Evolutionary conservation across 2,329 filamentous ascomycete species (phyloP).

Genomic region (Aschersonia sp.): DNA sequence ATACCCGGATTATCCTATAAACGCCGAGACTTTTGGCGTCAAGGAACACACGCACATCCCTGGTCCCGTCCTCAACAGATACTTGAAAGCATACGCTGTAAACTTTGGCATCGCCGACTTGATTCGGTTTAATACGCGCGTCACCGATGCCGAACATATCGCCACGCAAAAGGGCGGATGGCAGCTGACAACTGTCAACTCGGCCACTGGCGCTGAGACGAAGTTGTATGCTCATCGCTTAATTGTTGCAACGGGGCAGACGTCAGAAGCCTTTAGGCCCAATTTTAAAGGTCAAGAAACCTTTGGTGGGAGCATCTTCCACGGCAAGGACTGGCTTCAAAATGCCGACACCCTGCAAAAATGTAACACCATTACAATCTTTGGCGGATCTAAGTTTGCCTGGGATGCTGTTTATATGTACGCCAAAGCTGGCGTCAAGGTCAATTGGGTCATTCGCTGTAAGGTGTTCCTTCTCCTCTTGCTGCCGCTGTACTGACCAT

Average conservation of each 20-base stretch:
- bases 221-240: constrained; percentile 26
- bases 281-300: constrained; percentile 28
- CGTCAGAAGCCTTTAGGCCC: constrained; percentile 31
- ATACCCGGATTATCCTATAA: constrained; percentile 49
- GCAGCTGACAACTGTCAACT: neutral
- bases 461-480: constrained; percentile 3
- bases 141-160: constrained; percentile 11
- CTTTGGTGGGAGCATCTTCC: constrained; percentile 33
- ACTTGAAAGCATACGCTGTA: constrained; percentile 21
- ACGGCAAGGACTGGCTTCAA: constrained; percentile 29
- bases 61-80: constrained; percentile 18
- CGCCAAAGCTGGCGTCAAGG: constrained; percentile 36
- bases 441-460: constrained; percentile 46
- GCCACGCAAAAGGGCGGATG: neutral
- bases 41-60: constrained; percentile 19
- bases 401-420: constrained; percentile 52
- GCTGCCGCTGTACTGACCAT: neutral
- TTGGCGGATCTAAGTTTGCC: constrained; percentile 50
- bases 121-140: constrained; percentile 35
- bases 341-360: constrained; percentile 24
- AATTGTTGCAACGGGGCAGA: constrained; percentile 40
- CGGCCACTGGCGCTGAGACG: constrained; percentile 21
- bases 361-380: constrained; percentile 33
- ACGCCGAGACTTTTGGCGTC: constrained; percentile 25
- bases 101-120: constrained; percentile 32